phyloP scores from a whole-genome alignment of 768 basidiomycete genomes.

The Mycena capillaripes region DNA sequence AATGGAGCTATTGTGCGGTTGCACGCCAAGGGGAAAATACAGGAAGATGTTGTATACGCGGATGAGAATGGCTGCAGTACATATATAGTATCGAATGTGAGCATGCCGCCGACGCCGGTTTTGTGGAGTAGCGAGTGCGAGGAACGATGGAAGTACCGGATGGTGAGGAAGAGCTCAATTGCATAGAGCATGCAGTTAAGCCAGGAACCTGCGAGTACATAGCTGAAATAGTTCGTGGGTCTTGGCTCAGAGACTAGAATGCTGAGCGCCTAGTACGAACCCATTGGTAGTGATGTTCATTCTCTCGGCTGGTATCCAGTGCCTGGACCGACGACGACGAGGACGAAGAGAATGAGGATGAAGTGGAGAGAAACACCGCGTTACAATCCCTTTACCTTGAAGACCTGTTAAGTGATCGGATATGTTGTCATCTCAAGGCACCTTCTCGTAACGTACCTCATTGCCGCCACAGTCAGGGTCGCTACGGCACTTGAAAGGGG shows the following conservation, averaged over 20 bases:
- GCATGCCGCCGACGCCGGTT: not conserved
- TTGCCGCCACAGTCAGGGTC: too few relatives aligned
- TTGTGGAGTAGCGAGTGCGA: conserved; percentile 13
- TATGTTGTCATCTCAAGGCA: conserved; percentile 8
- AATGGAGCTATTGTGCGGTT: not conserved
- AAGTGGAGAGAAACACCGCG: conserved; percentile 1
- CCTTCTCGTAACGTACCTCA: conserved; percentile 9
- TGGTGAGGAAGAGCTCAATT: conserved; percentile 6
- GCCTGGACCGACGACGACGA: not conserved
- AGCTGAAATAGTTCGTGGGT: conserved; percentile 13
- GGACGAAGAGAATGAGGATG: conserved; percentile 3
- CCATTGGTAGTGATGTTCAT: conserved; percentile 8
- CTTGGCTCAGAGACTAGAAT: not conserved
- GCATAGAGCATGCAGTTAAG: conserved; percentile 18
- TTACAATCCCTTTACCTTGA: conserved; percentile 1
- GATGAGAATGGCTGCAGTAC: conserved; percentile 9
- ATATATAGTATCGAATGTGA: conserved; percentile 15
- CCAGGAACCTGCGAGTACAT: conserved; percentile 11
- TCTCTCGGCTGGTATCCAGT: conserved; percentile 3
- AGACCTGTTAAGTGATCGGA: not conserved
- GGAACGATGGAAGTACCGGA: conserved; percentile 9
- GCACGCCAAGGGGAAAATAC: not conserved
- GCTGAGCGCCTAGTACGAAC: conserved; percentile 2
- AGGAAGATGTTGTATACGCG: conserved; percentile 9
- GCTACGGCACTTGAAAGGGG: conserved; percentile 3